phyloP scores from a whole-genome alignment of 768 basidiomycete species.

The Leccinum imitatum region DNA sequence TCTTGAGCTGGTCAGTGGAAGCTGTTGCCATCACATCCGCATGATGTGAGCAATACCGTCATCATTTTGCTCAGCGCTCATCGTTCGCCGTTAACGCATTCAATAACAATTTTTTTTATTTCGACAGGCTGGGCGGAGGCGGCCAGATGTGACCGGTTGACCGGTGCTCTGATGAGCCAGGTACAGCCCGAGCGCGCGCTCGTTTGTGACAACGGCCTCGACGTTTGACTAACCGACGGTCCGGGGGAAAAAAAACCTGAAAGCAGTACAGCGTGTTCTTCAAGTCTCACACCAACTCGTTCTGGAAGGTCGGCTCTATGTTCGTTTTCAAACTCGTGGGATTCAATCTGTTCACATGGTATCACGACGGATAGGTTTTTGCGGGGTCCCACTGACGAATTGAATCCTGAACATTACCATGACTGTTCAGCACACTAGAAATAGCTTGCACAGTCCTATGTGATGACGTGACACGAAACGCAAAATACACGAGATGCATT shows the following conservation, averaged over 20 bases:
- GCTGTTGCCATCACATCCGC: background rate
- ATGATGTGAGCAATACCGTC: background rate
- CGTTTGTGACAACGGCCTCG: background rate
- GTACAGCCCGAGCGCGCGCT: background rate
- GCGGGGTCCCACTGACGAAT: background rate
- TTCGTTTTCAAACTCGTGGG: background rate
- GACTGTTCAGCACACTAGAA: background rate
- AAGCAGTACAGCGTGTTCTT: background rate
- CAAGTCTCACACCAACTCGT: background rate
- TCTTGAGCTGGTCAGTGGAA: background rate
- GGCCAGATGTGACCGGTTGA: background rate
- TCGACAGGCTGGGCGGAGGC: background rate
- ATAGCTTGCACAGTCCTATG: background rate
- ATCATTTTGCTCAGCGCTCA: background rate
- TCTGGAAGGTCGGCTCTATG: background rate
- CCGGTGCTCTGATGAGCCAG: background rate
- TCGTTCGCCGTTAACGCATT: background rate
- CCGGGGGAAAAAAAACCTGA: background rate
- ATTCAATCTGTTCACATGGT: background rate
- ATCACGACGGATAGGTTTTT: background rate
- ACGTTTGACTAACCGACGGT: background rate
- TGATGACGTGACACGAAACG: background rate
- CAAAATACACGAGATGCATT: background rate
- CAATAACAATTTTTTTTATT: background rate
- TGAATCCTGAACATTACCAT: background rate